A percentile compares a stretch with the other conserved stretches of the same genome.
Evolutionary conservation across 495 filamentous ascomycete genomes (phyloP).

Genomic region (Bryoglossum gracile): DNA sequence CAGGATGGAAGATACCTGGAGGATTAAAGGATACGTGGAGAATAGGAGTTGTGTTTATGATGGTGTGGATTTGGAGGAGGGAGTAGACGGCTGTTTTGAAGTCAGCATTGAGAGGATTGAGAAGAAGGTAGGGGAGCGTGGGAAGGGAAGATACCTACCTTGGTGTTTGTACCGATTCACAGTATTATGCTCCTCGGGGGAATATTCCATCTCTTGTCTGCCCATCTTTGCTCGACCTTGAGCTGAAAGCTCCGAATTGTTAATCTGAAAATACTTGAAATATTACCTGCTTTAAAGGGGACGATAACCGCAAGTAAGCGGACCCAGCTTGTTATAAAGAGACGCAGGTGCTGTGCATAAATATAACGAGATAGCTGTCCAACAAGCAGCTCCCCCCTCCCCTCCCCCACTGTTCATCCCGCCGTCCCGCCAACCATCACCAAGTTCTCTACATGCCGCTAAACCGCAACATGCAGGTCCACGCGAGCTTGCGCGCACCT

Average conservation of each 20-base stretch:
- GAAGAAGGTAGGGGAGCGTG: background rate
- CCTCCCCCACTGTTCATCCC: background rate
- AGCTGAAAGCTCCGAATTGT: too few species aligned
- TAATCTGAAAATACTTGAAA: too few species aligned
- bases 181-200: conserved; percentile 17
- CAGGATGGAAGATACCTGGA: too few species aligned
- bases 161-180: conserved; percentile 24
- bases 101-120: background rate
- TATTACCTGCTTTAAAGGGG: too few species aligned
- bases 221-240: conserved; percentile 11
- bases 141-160: conserved; percentile 6
- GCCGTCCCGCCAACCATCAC: background rate
- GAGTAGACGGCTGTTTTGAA: conserved; percentile 44
- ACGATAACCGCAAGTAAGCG: too few species aligned
- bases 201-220: conserved; percentile 19
- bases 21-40: conserved; percentile 75
- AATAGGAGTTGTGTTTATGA: conserved; percentile 72
- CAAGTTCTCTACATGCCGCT: background rate
- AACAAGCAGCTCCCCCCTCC: background rate
- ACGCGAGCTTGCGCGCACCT: conserved; percentile 3
- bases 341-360: background rate
- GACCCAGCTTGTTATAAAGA: too few species aligned
- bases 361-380: background rate
- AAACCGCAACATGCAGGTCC: conserved; percentile 12
- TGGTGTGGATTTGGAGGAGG: conserved; percentile 64